Evolutionary conservation across 805 yeast species (phyloP), one percentile per base, ranked within the genome.

Genomic region (Myxozyma geophila): DNA sequence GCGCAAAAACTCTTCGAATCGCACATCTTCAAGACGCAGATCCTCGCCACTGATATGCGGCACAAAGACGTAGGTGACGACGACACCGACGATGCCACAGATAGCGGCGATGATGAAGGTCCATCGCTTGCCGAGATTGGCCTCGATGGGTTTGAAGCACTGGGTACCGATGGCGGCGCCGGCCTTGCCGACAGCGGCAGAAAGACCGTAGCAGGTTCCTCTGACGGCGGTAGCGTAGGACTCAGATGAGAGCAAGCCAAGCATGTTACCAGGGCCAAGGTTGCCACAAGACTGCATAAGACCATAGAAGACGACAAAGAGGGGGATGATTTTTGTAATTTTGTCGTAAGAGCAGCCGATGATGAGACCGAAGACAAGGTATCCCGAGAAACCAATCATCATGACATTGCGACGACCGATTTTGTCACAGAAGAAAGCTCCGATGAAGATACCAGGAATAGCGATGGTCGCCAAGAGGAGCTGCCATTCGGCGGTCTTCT

Each of bases 121-220:
- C 90, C 90, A 89, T 64, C 78, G 78, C 70, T 83, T 78, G 41
- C 95, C 95, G 67, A 87, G 78, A 71, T 87, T 75, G 47, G 71
- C 75, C 75, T 86, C 85, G 68, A 89, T 87, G 17, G 90, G 88
- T 9, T 86, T 83, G 76, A 89, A 89, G 17, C 82, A 82, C 73
- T 86, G 83, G 28, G 92, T 87, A 36, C 95, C 95, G 21, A 87
- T 85, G 23, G 87, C 92, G n/a, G 93, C 95, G 61, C 95, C 96
- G 33, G 87, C 88, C 74, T 89, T 89, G 62, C 95, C 95, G 54
- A 87, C 78, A 2, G 92, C 95, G 44, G 95, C 95, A 53, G 88
- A 82, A 23, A 89, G 69, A 44, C 93, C 93, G 70, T 89, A 89
- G 55, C 83, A 79, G 0, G 91, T 86, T 44, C 92, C 93, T 75